Conservation (phyloP, 2,329 filamentous ascomycete genomes). For the Monilinia laxa region DNA sequence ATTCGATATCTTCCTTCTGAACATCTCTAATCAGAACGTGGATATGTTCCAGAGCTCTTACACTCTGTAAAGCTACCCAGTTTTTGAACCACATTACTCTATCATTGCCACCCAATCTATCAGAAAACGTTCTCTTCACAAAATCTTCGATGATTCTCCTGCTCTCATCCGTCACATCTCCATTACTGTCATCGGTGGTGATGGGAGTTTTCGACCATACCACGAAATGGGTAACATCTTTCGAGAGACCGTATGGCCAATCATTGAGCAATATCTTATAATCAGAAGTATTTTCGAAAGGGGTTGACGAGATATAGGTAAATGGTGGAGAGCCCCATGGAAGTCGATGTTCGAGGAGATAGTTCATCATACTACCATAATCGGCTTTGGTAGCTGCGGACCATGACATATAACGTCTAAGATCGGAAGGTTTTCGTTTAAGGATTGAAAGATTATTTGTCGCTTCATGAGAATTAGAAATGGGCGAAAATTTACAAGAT, state of each 20-base stretch:
- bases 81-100: conserved; percentile 88
- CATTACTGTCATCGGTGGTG: conserved; percentile 66
- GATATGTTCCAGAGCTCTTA: conserved; percentile 84
- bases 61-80: conserved; percentile 84
- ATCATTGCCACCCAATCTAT: conserved; percentile 51
- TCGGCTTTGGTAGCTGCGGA: conserved; percentile 65
- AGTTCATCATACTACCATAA: conserved; percentile 79
- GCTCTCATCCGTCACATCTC: conserved; percentile 69
- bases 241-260: conserved; percentile 82
- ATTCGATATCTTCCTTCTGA: conserved; percentile 51
- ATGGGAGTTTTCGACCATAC: conserved; percentile 88
- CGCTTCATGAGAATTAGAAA: conserved; percentile 38
- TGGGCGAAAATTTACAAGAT: conserved; percentile 8
- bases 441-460: conserved; percentile 68
- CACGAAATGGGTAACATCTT: conserved; percentile 74
- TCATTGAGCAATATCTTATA: conserved; percentile 80
- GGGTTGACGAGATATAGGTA: conserved; percentile 42
- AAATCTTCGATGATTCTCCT: conserved; percentile 65
- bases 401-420: conserved; percentile 78
- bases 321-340: conserved; percentile 63
- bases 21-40: conserved; percentile 68
- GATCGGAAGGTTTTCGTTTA: conserved; percentile 76
- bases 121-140: conserved; percentile 66
- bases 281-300: conserved; percentile 56
- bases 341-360: conserved; percentile 71